A percentile compares a stretch with the other conserved stretches of the same genome.
Evolutionary conservation across 225 moss, liverwort and hornwort species (phyloP).

Genomic region (Anthoceros angustus): DNA sequence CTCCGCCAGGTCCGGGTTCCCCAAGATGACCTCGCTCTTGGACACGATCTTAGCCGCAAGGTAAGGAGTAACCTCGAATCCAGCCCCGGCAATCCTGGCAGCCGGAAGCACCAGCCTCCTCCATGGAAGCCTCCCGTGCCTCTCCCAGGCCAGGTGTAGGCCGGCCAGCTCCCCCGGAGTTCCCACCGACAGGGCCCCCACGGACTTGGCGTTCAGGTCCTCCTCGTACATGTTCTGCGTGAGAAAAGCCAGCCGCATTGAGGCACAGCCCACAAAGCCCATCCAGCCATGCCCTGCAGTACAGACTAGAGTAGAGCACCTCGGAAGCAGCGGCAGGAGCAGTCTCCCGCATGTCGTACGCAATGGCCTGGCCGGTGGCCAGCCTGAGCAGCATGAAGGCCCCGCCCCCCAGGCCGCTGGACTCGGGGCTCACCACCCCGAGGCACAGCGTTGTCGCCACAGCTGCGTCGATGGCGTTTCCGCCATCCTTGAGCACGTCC

Average conservation of each 20-base stretch:
- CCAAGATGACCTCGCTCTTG: constrained; percentile 13
- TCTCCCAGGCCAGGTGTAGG: constrained; percentile 44
- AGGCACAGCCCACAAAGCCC: background rate
- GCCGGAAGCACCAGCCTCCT: constrained; percentile 34
- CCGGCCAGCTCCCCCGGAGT: constrained; percentile 72
- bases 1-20: constrained; percentile 31
- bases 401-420: constrained; percentile 77
- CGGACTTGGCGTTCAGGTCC: constrained; percentile 17
- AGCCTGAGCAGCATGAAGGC: constrained; percentile 49
- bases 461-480: constrained; percentile 58
- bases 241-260: background rate
- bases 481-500: constrained; percentile 23
- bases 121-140: constrained; percentile 52
- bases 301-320: constrained; percentile 14
- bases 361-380: constrained; percentile 34
- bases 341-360: constrained; percentile 67
- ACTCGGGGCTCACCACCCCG: constrained; percentile 56
- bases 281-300: background rate
- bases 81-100: constrained; percentile 28
- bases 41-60: constrained; percentile 21
- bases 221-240: constrained; percentile 62
- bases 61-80: constrained; percentile 47
- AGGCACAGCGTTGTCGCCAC: constrained; percentile 59
- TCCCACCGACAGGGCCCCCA: constrained; percentile 41
- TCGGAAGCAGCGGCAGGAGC: constrained; percentile 42